Evolutionary conservation across 495 filamentous ascomycete species (phyloP).

Genomic region (Oleoguttula mirabilis): DNA sequence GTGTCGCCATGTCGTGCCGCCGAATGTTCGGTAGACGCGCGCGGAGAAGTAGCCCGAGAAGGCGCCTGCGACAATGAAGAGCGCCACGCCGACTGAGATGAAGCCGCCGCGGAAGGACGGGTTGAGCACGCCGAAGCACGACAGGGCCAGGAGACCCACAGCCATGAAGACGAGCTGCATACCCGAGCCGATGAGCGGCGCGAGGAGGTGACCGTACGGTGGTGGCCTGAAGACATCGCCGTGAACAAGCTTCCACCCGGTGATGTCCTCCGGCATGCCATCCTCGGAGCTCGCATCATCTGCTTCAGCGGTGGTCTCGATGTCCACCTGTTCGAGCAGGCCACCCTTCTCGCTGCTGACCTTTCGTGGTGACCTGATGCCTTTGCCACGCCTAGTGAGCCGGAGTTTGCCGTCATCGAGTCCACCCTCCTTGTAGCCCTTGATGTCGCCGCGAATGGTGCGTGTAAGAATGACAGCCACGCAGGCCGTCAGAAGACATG

Average conservation of each 20-base stretch:
- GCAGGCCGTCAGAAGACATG: conserved; percentile 65
- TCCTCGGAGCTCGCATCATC: conserved; percentile 67
- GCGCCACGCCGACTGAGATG: conserved; percentile 71
- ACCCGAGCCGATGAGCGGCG: conserved; percentile 77
- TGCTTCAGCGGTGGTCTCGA: conserved; percentile 43
- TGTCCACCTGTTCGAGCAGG: conserved; percentile 52
- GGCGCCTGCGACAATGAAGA: conserved; percentile 78
- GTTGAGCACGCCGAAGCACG: conserved; percentile 73
- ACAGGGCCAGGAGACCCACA: conserved; percentile 62
- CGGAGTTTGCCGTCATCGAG: conserved; percentile 59
- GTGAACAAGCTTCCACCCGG: conserved; percentile 91
- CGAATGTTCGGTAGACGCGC: conserved; percentile 76
- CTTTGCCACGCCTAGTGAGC: conserved; percentile 31
- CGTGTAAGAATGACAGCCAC: conserved; percentile 78
- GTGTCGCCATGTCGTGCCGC: conserved; percentile 63
- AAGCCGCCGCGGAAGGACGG: conserved; percentile 89
- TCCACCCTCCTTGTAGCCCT: conserved; percentile 51
- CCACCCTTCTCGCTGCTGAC: conserved; percentile 46
- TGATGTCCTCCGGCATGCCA: conserved; percentile 58
- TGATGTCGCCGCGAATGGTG: conserved; percentile 73
- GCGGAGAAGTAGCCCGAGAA: conserved; percentile 92
- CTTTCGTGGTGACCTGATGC: conserved; percentile 37
- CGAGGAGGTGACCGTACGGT: conserved; percentile 60
- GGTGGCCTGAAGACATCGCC: conserved; percentile 86
- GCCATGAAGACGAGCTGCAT: conserved; percentile 87